These are phyloP conservation scores for Apiotrichum siamense DNA, from an alignment of 1,284 basidiomycete species.

Conservation along the genomic window DNA sequence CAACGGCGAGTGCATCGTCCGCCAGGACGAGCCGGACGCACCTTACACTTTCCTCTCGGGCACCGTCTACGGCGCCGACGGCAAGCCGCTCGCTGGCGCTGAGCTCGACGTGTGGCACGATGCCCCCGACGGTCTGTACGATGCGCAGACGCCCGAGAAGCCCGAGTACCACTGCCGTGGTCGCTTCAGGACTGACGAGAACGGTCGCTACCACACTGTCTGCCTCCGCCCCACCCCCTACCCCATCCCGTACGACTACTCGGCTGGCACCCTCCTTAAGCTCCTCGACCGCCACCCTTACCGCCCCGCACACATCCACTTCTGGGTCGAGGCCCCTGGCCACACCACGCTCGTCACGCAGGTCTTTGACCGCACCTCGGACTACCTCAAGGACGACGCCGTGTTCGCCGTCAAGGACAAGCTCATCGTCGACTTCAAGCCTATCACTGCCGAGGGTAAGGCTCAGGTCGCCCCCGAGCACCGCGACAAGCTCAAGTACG, in stretches of 20 bases:
- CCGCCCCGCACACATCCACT: constrained; percentile 46
- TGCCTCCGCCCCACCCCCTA: constrained; percentile 44
- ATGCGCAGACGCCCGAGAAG: constrained; percentile 43
- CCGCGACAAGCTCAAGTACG: constrained; percentile 17
- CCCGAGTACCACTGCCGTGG: constrained; percentile 42
- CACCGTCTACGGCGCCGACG: constrained; percentile 32
- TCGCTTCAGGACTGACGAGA: constrained; percentile 36
- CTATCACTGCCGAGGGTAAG: constrained; percentile 11
- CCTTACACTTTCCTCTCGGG: constrained; percentile 39
- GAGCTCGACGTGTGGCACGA: constrained; percentile 46
- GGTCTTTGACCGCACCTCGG: constrained; percentile 42
- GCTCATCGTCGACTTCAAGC: constrained; percentile 23
- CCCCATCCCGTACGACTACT: constrained; percentile 45
- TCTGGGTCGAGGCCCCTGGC: constrained; percentile 29
- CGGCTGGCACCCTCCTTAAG: constrained; percentile 41
- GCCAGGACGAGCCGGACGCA: constrained; percentile 30
- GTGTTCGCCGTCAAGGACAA: constrained; percentile 47
- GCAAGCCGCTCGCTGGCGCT: constrained; percentile 40
- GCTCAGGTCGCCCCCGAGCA: constrained; percentile 4
- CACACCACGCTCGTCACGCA: constrained; percentile 37
- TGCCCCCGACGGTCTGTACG: constrained; percentile 45
- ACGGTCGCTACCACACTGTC: constrained; percentile 38
- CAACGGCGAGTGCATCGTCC: constrained; percentile 34
- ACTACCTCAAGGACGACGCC: constrained; percentile 44
- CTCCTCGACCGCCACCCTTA: constrained; percentile 42